Conservation (phyloP, 2,329 filamentous ascomycete genomes). For the Penicillium sp. region DNA sequence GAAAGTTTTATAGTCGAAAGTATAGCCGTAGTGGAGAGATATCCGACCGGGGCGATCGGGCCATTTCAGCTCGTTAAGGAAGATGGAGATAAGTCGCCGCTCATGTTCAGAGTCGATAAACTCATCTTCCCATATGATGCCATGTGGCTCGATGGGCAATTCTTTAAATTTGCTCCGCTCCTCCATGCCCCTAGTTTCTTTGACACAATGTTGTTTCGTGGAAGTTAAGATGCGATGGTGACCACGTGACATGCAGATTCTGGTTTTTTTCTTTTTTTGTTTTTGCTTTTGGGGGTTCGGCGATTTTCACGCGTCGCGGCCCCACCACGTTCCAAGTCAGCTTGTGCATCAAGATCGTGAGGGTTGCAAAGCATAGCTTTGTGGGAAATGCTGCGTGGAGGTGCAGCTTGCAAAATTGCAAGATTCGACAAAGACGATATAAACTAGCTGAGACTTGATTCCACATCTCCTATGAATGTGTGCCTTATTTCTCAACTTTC, state of each 20-base stretch:
- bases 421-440: not conserved
- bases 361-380: not conserved
- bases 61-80: conserved; percentile 49
- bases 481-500: not conserved
- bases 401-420: not conserved
- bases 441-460: not conserved
- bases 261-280: not conserved
- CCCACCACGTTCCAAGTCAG: not conserved
- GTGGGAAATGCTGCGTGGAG: not conserved
- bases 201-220: not conserved
- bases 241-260: not conserved
- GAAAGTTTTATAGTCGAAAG: conserved; percentile 60
- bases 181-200: conserved; percentile 1
- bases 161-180: conserved; percentile 18
- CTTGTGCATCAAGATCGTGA: not conserved
- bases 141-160: conserved; percentile 24
- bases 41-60: conserved; percentile 47
- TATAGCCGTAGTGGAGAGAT: conserved; percentile 57
- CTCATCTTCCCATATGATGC: conserved; percentile 44
- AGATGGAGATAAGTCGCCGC: conserved; percentile 44
- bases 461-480: not conserved
- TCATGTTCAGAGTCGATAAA: conserved; percentile 51
- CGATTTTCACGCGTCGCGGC: not conserved
- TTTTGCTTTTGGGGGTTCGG: not conserved
- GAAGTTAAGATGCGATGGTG: not conserved